Conservation (phyloP, 148 eudicot species). For the Fagopyrum homotropicum region DNA sequence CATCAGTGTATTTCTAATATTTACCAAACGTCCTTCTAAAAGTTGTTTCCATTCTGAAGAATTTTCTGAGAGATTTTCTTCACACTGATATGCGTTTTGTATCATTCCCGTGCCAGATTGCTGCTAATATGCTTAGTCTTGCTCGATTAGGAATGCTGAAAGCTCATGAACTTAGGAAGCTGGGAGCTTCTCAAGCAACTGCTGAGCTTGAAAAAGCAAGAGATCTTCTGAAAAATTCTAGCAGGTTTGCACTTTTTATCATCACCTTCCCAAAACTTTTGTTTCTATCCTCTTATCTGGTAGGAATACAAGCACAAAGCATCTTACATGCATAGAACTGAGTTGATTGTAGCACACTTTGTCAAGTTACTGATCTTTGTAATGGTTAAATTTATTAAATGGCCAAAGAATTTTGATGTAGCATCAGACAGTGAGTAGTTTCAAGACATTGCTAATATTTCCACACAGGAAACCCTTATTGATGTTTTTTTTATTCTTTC, state of each 20-base stretch:
- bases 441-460: constrained; percentile 1
- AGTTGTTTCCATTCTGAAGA: background rate
- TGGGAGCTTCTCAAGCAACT: constrained; percentile 35
- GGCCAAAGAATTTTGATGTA: background rate
- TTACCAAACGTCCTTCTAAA: background rate
- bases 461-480: background rate
- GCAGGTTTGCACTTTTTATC: constrained; percentile 44
- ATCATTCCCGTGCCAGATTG: constrained; percentile 36
- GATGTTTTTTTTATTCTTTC: background rate
- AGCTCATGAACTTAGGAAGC: constrained; percentile 28
- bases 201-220: constrained; percentile 55
- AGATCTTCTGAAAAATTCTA: constrained; percentile 41
- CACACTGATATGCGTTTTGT: background rate
- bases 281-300: background rate
- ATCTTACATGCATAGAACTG: background rate
- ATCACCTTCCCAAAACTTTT: background rate
- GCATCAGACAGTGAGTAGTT: background rate
- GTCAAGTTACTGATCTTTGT: background rate
- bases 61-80: background rate
- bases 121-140: constrained; percentile 65
- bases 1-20: background rate
- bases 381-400: background rate
- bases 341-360: background rate
- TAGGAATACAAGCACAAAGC: background rate
- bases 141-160: constrained; percentile 56